phyloP scores from a whole-genome alignment of 1,139 yeast species.

The Torulaspora pretoriensis region DNA sequence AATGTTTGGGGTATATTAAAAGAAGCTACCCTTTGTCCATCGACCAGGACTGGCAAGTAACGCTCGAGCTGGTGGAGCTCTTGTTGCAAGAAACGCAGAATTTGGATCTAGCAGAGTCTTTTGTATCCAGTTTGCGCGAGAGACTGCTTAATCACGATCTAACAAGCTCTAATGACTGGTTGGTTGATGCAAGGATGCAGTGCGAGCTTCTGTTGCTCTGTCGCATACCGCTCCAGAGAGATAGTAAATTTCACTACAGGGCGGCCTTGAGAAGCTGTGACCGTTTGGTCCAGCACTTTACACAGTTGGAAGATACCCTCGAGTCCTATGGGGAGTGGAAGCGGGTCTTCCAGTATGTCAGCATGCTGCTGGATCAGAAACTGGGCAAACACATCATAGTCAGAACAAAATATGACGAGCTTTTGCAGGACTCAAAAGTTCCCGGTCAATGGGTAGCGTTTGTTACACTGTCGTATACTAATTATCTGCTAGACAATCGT shows the following conservation, averaged over 20 bases:
- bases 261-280: constrained; percentile 29
- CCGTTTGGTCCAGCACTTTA: constrained; percentile 16
- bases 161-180: constrained; percentile 8
- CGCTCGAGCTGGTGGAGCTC: constrained; percentile 25
- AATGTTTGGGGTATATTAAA: constrained; percentile 23
- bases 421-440: constrained; percentile 9
- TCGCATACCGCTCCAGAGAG: constrained; percentile 21
- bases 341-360: constrained; percentile 21
- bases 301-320: constrained; percentile 1
- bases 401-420: constrained; percentile 9
- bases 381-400: constrained; percentile 15
- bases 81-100: constrained; percentile 29
- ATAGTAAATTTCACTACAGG: constrained; percentile 20
- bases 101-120: constrained; percentile 30
- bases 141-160: constrained; percentile 22
- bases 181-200: constrained; percentile 22
- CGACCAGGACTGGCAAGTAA: constrained; percentile 27
- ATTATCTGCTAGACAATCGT: constrained; percentile 20
- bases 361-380: constrained; percentile 12
- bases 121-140: constrained; percentile 26
- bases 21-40: constrained; percentile 21
- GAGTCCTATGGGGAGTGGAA: constrained; percentile 16
- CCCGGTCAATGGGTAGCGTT: constrained; percentile 12
- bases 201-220: constrained; percentile 26
- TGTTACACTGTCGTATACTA: constrained; percentile 11